Conservation (phyloP, 306 rosid species). For the Pyrus communis region DNA sequence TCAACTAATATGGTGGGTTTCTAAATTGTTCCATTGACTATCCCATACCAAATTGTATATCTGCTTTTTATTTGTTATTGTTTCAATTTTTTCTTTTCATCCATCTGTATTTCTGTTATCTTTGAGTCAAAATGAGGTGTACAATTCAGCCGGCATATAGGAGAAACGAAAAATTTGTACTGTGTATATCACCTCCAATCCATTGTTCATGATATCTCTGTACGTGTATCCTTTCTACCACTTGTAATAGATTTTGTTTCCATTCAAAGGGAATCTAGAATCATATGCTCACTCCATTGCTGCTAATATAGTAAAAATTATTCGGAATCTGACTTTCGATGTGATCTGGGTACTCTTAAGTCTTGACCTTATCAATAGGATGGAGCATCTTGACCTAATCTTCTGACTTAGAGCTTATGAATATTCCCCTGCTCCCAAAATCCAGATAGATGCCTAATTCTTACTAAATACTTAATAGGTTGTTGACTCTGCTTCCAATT, state of each 20-base stretch:
- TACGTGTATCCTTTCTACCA: conserved; percentile 22
- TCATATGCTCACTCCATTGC: background rate
- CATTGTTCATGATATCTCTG: conserved; percentile 25
- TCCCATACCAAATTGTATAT: conserved; percentile 32
- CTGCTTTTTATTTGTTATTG: conserved; percentile 8
- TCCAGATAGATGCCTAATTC: background rate
- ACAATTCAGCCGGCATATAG: conserved; percentile 37
- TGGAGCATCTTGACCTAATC: background rate
- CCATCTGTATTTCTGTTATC: conserved; percentile 32
- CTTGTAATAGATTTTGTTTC: conserved; percentile 11
- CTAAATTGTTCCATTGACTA: conserved; percentile 28
- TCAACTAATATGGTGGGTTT: conserved; percentile 22
- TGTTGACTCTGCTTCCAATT: background rate
- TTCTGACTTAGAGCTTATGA: background rate
- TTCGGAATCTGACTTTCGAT: background rate
- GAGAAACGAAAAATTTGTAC: conserved; percentile 22
- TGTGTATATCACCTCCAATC: conserved; percentile 23
- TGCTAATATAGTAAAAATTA: background rate
- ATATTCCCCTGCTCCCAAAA: background rate
- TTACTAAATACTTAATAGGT: background rate
- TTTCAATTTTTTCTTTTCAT: conserved; percentile 12
- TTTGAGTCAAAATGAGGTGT: conserved; percentile 33
- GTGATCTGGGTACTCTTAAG: background rate
- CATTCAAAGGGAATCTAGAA: conserved; percentile 1
- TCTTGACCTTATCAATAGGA: background rate